Percentiles rank a stretch among this genome's conserved stretches.
Evolutionary conservation across 306 rosid species (phyloP).

Genomic region (Vicia villosa): DNA sequence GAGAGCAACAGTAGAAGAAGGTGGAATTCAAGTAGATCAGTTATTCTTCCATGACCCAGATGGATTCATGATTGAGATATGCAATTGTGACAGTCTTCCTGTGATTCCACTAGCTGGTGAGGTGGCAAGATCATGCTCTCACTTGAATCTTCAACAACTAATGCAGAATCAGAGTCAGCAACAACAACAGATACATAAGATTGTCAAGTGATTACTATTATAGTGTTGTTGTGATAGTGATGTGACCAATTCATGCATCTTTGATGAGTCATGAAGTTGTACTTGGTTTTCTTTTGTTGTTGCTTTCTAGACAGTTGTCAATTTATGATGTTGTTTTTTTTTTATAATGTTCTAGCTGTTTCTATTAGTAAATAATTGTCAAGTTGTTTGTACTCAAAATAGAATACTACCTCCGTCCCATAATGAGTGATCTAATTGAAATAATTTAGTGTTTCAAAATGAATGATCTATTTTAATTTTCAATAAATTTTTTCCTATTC

Average conservation of each 20-base stretch:
- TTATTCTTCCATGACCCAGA: conserved; percentile 95
- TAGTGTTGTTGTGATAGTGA: neutral
- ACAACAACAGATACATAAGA: conserved; percentile 37
- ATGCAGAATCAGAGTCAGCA: conserved; percentile 38
- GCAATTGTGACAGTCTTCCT: conserved; percentile 89
- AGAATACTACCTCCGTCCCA: no score
- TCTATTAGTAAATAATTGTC: neutral
- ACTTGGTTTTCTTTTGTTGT: neutral
- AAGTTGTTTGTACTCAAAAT: neutral
- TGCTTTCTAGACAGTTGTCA: neutral
- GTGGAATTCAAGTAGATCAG: conserved; percentile 87
- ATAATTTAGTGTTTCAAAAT: no score
- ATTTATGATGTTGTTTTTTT: neutral
- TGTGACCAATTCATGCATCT: neutral
- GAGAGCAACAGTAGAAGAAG: conserved; percentile 79
- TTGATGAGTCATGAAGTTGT: neutral
- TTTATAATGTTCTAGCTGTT: no score
- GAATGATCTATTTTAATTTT: no score
- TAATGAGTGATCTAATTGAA: no score
- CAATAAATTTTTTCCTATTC: no score
- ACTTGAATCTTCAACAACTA: conserved; percentile 35
- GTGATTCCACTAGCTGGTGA: conserved; percentile 69
- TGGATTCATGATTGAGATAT: conserved; percentile 95
- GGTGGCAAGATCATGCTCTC: conserved; percentile 47
- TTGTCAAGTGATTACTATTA: conserved; percentile 25